A percentile compares a stretch with the other conserved stretches of the same genome.
Conservation (phyloP, 805 yeast species). For the Aciculoconidium aculeatum region DNA sequence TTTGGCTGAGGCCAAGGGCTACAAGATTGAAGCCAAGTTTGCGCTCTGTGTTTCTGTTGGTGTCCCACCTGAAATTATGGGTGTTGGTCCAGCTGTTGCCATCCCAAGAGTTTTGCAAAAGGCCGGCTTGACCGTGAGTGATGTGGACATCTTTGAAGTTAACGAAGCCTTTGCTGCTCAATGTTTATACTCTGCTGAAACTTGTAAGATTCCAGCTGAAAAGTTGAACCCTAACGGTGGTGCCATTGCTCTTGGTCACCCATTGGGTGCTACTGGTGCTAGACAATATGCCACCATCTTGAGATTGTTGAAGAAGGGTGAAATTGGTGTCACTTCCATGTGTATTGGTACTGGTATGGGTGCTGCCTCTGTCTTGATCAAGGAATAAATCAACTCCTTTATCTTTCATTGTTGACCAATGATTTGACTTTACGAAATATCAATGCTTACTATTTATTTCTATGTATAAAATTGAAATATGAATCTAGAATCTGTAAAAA, state of each 20-base stretch:
- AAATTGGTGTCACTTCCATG: conserved; percentile 91
- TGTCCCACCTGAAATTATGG: conserved; percentile 97
- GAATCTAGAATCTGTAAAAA: too few relatives aligned
- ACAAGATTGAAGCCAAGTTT: conserved; percentile 74
- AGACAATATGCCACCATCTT: conserved; percentile 88
- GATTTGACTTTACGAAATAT: too few relatives aligned
- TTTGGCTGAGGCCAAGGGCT: conserved; percentile 66
- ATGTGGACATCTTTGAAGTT: conserved; percentile 75
- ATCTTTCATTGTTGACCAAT: too few relatives aligned
- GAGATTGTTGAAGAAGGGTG: conserved; percentile 71
- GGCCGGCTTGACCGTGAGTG: conserved; percentile 53
- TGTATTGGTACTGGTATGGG: conserved; percentile 99
- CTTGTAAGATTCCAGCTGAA: conserved; percentile 57
- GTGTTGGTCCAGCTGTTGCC: conserved; percentile 95
- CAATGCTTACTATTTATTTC: too few relatives aligned
- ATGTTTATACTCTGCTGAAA: conserved; percentile 68
- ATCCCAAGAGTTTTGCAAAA: conserved; percentile 76
- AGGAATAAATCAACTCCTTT: conserved; percentile 51
- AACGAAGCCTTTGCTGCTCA: conserved; percentile 98
- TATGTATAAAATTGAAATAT: too few relatives aligned
- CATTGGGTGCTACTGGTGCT: conserved; percentile 63
- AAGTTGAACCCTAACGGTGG: conserved; percentile 87
- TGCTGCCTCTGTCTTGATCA: conserved; percentile 82
- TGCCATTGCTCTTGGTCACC: conserved; percentile 95
- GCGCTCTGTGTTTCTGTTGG: conserved; percentile 79